Evolutionary conservation across 2,329 filamentous ascomycete genomes (phyloP).

Genomic region (Chrysosphaeria jannelii): DNA sequence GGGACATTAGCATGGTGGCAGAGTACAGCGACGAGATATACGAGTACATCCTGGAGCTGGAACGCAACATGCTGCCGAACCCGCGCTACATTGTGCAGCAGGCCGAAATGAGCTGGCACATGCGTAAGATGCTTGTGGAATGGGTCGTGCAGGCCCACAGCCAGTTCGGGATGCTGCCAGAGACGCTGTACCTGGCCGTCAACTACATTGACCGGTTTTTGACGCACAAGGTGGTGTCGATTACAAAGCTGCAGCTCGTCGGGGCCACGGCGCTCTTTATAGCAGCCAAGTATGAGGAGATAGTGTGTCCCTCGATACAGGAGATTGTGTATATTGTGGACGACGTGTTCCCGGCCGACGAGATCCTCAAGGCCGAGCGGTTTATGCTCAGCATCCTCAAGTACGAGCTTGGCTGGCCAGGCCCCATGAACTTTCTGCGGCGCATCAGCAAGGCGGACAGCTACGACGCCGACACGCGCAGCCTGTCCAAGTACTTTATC

Average conservation of each 20-base stretch:
- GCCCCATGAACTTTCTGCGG: slow-evolving; percentile 91
- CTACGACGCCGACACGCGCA: slow-evolving; percentile 85
- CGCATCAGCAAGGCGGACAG: slow-evolving; percentile 96
- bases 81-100: slow-evolving; percentile 92
- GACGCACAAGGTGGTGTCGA: slow-evolving; percentile 75
- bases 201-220: slow-evolving; percentile 97
- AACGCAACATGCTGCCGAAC: slow-evolving; percentile 42
- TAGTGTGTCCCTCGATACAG: slow-evolving; percentile 80
- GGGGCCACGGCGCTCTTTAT: slow-evolving; percentile 89
- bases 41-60: slow-evolving; percentile 62
- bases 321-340: slow-evolving; percentile 99
- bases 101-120: slow-evolving; percentile 95
- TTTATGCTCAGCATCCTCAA: slow-evolving; percentile 95
- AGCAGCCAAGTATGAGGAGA: slow-evolving; percentile 94
- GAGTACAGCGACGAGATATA: slow-evolving; percentile 96
- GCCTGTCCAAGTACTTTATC: slow-evolving; percentile 89
- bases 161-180: slow-evolving; percentile 68
- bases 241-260: slow-evolving; percentile 83
- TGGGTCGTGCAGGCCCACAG: slow-evolving; percentile 93
- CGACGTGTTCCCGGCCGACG: slow-evolving; percentile 58
- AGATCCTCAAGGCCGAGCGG: slow-evolving; percentile 87
- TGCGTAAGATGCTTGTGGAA: slow-evolving; percentile 90
- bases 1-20: slow-evolving; percentile 91
- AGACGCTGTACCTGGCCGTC: slow-evolving; percentile 80
- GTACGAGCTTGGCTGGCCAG: slow-evolving; percentile 93